These are phyloP conservation scores for Botrytis paeoniae DNA, from an alignment of 2,329 filamentous ascomycete species.

Conservation along the genomic window DNA sequence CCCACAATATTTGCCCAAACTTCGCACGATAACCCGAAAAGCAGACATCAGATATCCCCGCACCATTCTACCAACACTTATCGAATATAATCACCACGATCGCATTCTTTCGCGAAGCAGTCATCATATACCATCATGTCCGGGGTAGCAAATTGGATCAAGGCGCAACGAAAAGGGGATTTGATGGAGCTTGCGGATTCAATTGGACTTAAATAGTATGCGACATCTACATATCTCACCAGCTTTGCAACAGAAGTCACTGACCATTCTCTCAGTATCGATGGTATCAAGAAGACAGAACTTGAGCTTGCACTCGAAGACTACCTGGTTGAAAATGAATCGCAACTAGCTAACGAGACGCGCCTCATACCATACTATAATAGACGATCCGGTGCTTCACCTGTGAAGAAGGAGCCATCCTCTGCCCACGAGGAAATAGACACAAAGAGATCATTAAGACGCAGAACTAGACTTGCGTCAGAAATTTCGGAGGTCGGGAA, in stretches of 20 bases:
- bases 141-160: conserved; percentile 67
- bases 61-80: not conserved
- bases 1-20: conserved; percentile 17
- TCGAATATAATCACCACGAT: conserved; percentile 1
- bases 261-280: conserved; percentile 51
- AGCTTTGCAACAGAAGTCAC: conserved; percentile 15
- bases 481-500: conserved; percentile 29
- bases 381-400: conserved; percentile 59
- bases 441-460: conserved; percentile 45
- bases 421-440: conserved; percentile 40
- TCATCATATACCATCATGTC: conserved; percentile 52
- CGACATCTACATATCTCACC: conserved; percentile 31
- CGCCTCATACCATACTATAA: conserved; percentile 74
- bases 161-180: conserved; percentile 78
- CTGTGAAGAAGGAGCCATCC: conserved; percentile 55
- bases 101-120: conserved; percentile 4
- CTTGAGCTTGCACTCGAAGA: conserved; percentile 73
- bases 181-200: conserved; percentile 70
- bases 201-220: conserved; percentile 71
- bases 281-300: conserved; percentile 72
- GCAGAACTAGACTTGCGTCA: conserved; percentile 45
- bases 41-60: conserved; percentile 10
- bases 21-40: conserved; percentile 11
- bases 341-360: conserved; percentile 60
- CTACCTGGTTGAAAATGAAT: conserved; percentile 66